These are phyloP conservation scores for Mycosphaerella arachidis DNA, from an alignment of 2,329 filamentous ascomycete genomes.

Conservation along the genomic window DNA sequence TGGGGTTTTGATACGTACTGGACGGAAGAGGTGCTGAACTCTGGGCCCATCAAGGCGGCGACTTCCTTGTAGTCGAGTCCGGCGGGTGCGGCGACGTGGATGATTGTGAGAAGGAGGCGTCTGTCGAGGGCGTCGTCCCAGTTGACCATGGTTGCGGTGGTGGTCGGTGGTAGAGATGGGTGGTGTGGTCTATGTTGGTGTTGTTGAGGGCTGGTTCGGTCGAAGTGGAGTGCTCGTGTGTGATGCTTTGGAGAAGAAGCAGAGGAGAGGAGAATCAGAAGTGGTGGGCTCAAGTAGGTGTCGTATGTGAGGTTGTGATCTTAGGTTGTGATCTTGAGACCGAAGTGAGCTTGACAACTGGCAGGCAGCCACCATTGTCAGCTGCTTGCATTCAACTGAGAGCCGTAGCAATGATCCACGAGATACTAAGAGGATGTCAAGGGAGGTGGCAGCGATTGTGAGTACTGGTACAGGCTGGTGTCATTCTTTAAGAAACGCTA, in stretches of 20 bases:
- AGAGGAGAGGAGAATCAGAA: not conserved
- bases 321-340: not conserved
- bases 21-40: not conserved
- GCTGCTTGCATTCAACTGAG: not conserved
- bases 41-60: conserved; percentile 6
- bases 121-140: conserved; percentile 10
- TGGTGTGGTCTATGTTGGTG: not conserved
- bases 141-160: not conserved
- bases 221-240: not conserved
- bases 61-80: not conserved
- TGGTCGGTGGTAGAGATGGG: not conserved
- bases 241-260: not conserved
- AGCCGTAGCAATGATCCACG: too few species aligned
- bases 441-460: not conserved
- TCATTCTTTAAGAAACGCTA: not conserved
- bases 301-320: not conserved
- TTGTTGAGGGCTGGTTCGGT: not conserved
- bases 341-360: not conserved
- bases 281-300: not conserved
- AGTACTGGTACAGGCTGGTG: not conserved
- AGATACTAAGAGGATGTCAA: not conserved
- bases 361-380: not conserved
- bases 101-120: conserved; percentile 9
- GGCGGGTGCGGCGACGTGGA: conserved; percentile 1
- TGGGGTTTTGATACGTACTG: not conserved